Percentiles rank a stretch among this genome's conserved stretches.
Evolutionary conservation across 106 monocot species (phyloP).

Genomic region (Platanthera guangdongensis): DNA sequence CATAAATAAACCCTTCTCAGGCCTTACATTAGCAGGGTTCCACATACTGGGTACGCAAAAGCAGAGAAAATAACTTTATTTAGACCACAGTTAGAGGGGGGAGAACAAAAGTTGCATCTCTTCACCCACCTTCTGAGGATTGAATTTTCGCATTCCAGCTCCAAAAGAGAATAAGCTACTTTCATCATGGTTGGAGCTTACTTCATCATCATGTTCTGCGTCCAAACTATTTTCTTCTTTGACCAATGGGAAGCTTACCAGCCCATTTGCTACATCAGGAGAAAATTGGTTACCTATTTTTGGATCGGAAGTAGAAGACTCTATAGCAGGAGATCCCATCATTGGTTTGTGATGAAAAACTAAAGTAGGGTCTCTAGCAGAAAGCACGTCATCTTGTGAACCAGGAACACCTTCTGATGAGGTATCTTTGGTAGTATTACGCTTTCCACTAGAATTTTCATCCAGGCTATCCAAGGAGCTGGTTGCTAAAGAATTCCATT

Average conservation of each 20-base stretch:
- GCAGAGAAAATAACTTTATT: neutral
- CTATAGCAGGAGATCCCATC: conserved; percentile 19
- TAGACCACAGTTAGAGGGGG: neutral
- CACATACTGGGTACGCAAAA: neutral
- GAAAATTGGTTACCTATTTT: conserved; percentile 10
- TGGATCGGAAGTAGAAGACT: conserved; percentile 12
- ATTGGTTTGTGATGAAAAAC: conserved; percentile 58
- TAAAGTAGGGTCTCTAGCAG: conserved; percentile 69
- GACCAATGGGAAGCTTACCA: conserved; percentile 7
- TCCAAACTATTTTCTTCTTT: conserved; percentile 12
- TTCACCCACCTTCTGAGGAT: conserved; percentile 42
- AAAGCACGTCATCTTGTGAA: conserved; percentile 33
- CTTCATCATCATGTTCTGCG: conserved; percentile 26
- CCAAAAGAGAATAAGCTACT: conserved; percentile 65
- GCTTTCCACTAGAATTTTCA: conserved; percentile 12
- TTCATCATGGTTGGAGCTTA: conserved; percentile 34
- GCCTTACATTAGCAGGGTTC: too few relatives aligned
- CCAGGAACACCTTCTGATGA: conserved; percentile 16
- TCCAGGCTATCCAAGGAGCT: conserved; percentile 29
- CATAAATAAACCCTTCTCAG: too few relatives aligned
- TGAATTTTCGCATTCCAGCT: conserved; percentile 34
- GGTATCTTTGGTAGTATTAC: conserved; percentile 13
- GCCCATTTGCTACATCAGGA: conserved; percentile 25
- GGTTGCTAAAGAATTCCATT: conserved; percentile 12
- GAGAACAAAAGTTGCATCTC: neutral